These are phyloP conservation scores for Arthrobotrys conoides DNA, from an alignment of 2,329 filamentous ascomycete species.

Conservation along the genomic window DNA sequence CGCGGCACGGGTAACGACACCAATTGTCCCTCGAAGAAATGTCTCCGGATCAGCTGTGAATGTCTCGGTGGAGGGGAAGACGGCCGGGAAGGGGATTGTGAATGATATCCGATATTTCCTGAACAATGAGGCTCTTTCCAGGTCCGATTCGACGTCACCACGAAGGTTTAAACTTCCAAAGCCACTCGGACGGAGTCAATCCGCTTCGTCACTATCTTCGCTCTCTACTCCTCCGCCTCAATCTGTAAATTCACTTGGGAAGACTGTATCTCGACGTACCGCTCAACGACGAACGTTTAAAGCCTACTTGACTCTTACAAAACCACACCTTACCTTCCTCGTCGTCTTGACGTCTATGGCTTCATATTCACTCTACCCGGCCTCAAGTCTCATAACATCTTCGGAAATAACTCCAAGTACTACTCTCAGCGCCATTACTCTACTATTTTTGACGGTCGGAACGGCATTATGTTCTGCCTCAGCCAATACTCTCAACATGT, in stretches of 20 bases:
- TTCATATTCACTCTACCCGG: conserved; percentile 91
- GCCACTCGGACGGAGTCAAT: conserved; percentile 40
- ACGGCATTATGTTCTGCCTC: conserved; percentile 90
- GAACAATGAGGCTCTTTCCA: conserved; percentile 48
- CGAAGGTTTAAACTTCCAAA: conserved; percentile 39
- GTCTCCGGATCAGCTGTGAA: conserved; percentile 30
- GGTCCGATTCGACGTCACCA: conserved; percentile 7
- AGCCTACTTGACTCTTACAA: conserved; percentile 90
- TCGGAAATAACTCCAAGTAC: conserved; percentile 77
- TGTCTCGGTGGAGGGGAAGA: background rate
- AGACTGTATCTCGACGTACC: conserved; percentile 63
- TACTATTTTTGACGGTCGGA: conserved; percentile 90
- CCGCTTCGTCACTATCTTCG: conserved; percentile 35
- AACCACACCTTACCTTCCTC: conserved; percentile 91
- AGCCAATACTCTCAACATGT: conserved; percentile 97
- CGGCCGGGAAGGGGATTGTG: conserved; percentile 6
- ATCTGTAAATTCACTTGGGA: conserved; percentile 34
- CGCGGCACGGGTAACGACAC: conserved; percentile 11
- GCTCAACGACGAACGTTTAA: conserved; percentile 78
- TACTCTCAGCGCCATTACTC: conserved; percentile 88
- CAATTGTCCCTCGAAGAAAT: conserved; percentile 38
- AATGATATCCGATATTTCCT: conserved; percentile 44
- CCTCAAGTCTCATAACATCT: conserved; percentile 84
- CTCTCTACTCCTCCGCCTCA: conserved; percentile 6
- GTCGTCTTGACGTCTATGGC: conserved; percentile 92